Evolutionary conservation across 2,329 filamentous ascomycete genomes (phyloP).

Genomic region (Colletotrichum tropicicola): DNA sequence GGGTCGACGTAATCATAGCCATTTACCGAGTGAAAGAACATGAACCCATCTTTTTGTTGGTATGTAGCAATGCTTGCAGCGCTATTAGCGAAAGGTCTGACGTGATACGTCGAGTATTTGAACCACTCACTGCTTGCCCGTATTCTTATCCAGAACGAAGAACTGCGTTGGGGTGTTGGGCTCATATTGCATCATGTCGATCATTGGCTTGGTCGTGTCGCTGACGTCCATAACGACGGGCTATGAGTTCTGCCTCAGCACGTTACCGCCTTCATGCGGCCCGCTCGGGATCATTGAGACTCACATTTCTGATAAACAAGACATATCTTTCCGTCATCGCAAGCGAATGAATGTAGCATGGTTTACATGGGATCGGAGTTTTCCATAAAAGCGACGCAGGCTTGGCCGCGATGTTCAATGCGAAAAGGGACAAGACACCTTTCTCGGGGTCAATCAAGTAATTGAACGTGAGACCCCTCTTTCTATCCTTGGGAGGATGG

Average conservation of each 20-base stretch:
- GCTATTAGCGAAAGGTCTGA: background rate
- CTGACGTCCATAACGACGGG: conserved; percentile 31
- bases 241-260: background rate
- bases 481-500: conserved; percentile 30
- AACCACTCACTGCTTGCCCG: conserved; percentile 22
- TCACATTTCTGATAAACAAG: conserved; percentile 29
- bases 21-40: conserved; percentile 33
- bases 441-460: conserved; percentile 24
- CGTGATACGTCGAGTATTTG: background rate
- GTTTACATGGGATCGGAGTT: conserved; percentile 26
- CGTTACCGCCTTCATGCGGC: background rate
- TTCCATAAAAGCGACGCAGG: conserved; percentile 28
- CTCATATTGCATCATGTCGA: conserved; percentile 28
- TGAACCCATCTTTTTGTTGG: conserved; percentile 22
- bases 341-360: conserved; percentile 30
- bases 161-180: conserved; percentile 25
- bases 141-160: conserved; percentile 30
- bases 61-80: conserved; percentile 17
- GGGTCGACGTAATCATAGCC: conserved; percentile 31
- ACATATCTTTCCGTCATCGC: conserved; percentile 31
- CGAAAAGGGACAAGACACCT: conserved; percentile 22
- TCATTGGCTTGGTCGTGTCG: conserved; percentile 31
- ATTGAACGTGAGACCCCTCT: conserved; percentile 29
- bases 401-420: conserved; percentile 23
- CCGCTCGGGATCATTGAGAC: background rate